A percentile compares a stretch with the other conserved stretches of the same genome.
These are phyloP conservation scores for Nepenthes gracilis DNA, from an alignment of 148 eudicot genomes.

Conservation along the genomic window DNA sequence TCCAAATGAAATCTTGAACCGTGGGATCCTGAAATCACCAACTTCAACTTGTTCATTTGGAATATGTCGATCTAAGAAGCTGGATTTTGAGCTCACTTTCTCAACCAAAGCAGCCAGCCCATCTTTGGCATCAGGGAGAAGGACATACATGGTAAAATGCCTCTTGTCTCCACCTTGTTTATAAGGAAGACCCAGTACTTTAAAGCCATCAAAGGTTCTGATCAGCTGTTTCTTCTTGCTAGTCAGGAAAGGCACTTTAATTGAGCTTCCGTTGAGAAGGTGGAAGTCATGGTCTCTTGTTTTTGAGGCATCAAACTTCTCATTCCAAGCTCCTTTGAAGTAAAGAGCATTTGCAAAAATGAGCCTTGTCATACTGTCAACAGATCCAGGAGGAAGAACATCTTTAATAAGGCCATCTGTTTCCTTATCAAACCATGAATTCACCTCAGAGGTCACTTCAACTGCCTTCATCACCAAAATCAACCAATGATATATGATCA, in stretches of 20 bases:
- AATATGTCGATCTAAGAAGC: slow-evolving; percentile 45
- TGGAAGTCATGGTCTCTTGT: slow-evolving; percentile 59
- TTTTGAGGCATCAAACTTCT: slow-evolving; percentile 48
- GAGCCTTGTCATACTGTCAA: slow-evolving; percentile 52
- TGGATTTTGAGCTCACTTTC: slow-evolving; percentile 39
- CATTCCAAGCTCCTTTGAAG: slow-evolving; percentile 82
- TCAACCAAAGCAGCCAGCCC: slow-evolving; percentile 46
- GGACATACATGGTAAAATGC: slow-evolving; percentile 64
- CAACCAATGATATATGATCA: slow-evolving; percentile 4
- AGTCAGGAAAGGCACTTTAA: slow-evolving; percentile 82
- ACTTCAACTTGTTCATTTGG: slow-evolving; percentile 41
- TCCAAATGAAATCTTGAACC: slow-evolving; percentile 64
- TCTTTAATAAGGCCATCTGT: slow-evolving; percentile 79
- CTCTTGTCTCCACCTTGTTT: slow-evolving; percentile 66
- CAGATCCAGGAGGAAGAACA: slow-evolving; percentile 67
- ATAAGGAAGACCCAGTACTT: slow-evolving; percentile 63
- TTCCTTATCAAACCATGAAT: slow-evolving; percentile 72
- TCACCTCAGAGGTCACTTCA: slow-evolving; percentile 58
- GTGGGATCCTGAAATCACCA: slow-evolving; percentile 54
- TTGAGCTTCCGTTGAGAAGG: slow-evolving; percentile 49
- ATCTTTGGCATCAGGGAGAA: slow-evolving; percentile 67
- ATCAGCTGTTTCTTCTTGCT: slow-evolving; percentile 56
- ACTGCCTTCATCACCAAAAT: slow-evolving; percentile 35
- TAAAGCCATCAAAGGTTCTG: slow-evolving; percentile 45
- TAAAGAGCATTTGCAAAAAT: slow-evolving; percentile 79